Evolutionary conservation across 2,329 filamentous ascomycete genomes (phyloP).

Genomic region (Pyrenophora seminiperda): DNA sequence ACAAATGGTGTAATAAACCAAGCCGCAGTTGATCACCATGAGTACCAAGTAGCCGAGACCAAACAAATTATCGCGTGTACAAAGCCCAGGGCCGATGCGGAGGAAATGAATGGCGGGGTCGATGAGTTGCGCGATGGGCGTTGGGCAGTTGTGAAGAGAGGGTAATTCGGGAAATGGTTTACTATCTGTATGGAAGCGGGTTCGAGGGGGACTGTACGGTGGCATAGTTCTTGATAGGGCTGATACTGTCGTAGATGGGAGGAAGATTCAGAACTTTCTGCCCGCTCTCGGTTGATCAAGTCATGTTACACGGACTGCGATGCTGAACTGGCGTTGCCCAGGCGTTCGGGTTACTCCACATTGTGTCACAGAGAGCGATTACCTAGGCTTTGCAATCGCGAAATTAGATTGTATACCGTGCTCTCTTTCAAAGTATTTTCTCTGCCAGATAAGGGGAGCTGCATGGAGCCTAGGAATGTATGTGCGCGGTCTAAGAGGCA

Average conservation of each 20-base stretch:
- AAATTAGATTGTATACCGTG: no score
- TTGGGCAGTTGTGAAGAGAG: slow-evolving; percentile 2
- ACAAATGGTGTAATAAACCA: neutral
- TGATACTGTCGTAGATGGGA: neutral
- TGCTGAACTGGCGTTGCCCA: no score
- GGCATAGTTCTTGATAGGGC: neutral
- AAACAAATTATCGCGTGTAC: slow-evolving; percentile 1
- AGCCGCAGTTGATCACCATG: neutral
- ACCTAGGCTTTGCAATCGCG: no score
- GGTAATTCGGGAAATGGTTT: neutral
- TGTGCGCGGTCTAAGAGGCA: slow-evolving; percentile 33
- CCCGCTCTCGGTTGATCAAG: no score
- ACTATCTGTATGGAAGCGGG: neutral
- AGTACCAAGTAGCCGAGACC: neutral
- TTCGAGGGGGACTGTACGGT: neutral
- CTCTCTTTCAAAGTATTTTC: no score
- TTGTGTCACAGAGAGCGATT: no score
- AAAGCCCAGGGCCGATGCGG: neutral
- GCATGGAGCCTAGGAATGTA: slow-evolving; percentile 31
- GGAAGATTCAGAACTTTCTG: no score
- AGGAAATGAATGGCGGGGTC: slow-evolving; percentile 1
- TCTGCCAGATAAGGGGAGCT: slow-evolving; percentile 22
- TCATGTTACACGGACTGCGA: no score
- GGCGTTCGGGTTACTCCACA: no score
- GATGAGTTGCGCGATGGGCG: neutral